A percentile compares a stretch with the other conserved stretches of the same genome.
phyloP scores from a whole-genome alignment of 805 yeast species.

The Nakazawaea peltata region DNA sequence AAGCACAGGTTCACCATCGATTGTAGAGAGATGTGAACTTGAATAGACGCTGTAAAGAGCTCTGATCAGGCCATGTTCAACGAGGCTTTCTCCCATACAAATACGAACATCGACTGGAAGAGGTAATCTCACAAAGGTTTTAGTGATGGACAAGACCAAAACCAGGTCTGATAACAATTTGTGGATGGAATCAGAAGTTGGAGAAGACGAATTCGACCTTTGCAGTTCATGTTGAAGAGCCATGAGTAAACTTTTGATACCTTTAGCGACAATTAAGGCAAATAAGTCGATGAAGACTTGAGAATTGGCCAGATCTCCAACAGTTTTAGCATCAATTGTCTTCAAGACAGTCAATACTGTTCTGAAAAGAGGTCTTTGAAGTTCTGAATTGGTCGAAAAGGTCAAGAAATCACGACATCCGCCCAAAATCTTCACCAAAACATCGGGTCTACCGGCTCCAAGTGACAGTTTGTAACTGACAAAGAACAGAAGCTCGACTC shows the following conservation, averaged over 20 bases:
- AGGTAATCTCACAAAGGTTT: conserved; percentile 42
- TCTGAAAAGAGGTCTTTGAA: conserved; percentile 52
- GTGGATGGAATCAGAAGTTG: conserved; percentile 26
- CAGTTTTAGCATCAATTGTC: conserved; percentile 31
- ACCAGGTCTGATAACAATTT: conserved; percentile 59
- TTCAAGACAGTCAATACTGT: conserved; percentile 42
- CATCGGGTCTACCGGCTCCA: conserved; percentile 21
- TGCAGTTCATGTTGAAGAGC: conserved; percentile 52
- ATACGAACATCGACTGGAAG: conserved; percentile 38
- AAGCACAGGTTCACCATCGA: conserved; percentile 56
- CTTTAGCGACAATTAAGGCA: conserved; percentile 55
- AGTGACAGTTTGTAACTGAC: conserved; percentile 32
- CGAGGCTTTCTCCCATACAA: conserved; percentile 43
- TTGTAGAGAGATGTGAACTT: conserved; percentile 51
- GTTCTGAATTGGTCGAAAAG: conserved; percentile 36
- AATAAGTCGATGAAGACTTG: conserved; percentile 50
- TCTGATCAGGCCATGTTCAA: conserved; percentile 52
- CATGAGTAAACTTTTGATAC: conserved; percentile 51
- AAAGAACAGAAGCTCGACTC: conserved; percentile 62
- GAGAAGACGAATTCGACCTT: conserved; percentile 26
- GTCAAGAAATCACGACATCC: conserved; percentile 36
- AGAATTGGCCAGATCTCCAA: conserved; percentile 35
- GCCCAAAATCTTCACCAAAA: conserved; percentile 32
- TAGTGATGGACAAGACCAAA: conserved; percentile 55
- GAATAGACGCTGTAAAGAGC: conserved; percentile 60